Conservation (phyloP, 768 basidiomycete genomes). For the Neoboletus magnificus region DNA sequence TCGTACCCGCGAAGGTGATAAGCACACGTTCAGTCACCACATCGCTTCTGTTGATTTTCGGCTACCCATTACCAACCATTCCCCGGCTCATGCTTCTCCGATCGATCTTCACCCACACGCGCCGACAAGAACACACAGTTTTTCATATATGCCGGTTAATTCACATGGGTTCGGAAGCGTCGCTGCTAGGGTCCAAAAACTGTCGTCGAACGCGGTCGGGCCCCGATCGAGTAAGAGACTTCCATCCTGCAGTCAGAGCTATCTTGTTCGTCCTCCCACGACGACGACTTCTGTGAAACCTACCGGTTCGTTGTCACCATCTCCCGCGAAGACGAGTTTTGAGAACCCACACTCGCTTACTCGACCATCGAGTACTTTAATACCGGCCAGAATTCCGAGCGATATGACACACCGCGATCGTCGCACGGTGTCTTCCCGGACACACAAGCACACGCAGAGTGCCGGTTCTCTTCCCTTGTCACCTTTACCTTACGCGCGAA, state of each 20-base stretch:
- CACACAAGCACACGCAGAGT: slow-evolving; percentile 6
- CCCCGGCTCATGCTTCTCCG: slow-evolving; percentile 17
- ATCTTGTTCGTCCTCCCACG: neutral
- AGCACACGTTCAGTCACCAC: slow-evolving; percentile 12
- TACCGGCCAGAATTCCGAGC: neutral
- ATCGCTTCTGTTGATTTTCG: slow-evolving; percentile 19
- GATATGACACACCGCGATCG: neutral
- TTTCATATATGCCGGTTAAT: neutral
- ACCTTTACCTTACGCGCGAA: neutral
- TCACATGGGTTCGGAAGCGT: slow-evolving; percentile 6
- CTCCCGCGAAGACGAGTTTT: neutral
- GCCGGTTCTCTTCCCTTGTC: neutral
- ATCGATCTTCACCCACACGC: slow-evolving; percentile 17
- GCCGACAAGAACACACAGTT: slow-evolving; percentile 12
- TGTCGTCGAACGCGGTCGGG: slow-evolving; percentile 5
- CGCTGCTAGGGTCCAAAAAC: neutral
- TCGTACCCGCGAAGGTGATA: slow-evolving; percentile 13
- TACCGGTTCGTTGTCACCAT: neutral
- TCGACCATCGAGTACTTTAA: slow-evolving; percentile 1
- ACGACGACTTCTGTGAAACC: neutral
- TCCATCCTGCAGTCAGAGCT: slow-evolving; percentile 16
- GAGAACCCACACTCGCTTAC: neutral
- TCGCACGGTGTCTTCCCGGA: slow-evolving; percentile 2
- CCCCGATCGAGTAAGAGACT: slow-evolving; percentile 11
- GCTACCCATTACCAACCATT: neutral